A percentile compares a stretch with the other conserved stretches of the same genome.
phyloP scores from a whole-genome alignment of 2,329 filamentous ascomycete species.

The Phyllosticta capitalensis region DNA sequence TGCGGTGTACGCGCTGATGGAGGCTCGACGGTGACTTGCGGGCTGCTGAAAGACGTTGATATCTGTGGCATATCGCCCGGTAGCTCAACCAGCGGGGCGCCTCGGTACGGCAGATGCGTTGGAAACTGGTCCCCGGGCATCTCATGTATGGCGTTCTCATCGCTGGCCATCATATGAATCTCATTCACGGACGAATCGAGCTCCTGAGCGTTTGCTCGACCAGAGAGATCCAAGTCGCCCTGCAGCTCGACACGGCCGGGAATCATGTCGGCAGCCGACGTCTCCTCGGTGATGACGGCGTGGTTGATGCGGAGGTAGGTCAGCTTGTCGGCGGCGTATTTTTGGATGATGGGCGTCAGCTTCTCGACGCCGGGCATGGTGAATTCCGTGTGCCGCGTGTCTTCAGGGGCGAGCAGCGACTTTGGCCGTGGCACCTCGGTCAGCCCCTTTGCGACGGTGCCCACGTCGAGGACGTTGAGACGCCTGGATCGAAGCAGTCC shows the following conservation, averaged over 20 bases:
- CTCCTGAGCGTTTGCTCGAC: slow-evolving; percentile 19
- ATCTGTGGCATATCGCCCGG: slow-evolving; percentile 2
- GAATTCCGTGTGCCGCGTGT: slow-evolving; percentile 15
- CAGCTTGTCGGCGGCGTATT: slow-evolving; percentile 38
- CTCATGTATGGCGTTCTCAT: slow-evolving; percentile 27
- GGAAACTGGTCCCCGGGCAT: slow-evolving; percentile 25
- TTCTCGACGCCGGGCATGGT: slow-evolving; percentile 43
- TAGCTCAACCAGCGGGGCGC: background rate
- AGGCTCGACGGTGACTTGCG: background rate
- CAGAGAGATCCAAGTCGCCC: slow-evolving; percentile 17
- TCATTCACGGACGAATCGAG: slow-evolving; percentile 16
- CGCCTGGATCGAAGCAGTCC: slow-evolving; percentile 42
- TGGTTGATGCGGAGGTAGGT: slow-evolving; percentile 49
- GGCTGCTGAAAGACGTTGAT: background rate
- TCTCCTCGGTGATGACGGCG: slow-evolving; percentile 41
- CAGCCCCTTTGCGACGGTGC: slow-evolving; percentile 33
- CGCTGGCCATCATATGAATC: slow-evolving; percentile 25
- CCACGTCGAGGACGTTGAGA: slow-evolving; percentile 48
- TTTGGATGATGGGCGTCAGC: slow-evolving; percentile 41
- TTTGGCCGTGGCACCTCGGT: slow-evolving; percentile 13
- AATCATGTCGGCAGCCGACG: slow-evolving; percentile 14
- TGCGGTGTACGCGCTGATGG: background rate
- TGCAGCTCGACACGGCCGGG: slow-evolving; percentile 17
- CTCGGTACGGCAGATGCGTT: background rate
- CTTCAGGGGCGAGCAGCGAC: slow-evolving; percentile 5